Conservation (phyloP, 306 rosid species). For the Cicer judaicum region DNA sequence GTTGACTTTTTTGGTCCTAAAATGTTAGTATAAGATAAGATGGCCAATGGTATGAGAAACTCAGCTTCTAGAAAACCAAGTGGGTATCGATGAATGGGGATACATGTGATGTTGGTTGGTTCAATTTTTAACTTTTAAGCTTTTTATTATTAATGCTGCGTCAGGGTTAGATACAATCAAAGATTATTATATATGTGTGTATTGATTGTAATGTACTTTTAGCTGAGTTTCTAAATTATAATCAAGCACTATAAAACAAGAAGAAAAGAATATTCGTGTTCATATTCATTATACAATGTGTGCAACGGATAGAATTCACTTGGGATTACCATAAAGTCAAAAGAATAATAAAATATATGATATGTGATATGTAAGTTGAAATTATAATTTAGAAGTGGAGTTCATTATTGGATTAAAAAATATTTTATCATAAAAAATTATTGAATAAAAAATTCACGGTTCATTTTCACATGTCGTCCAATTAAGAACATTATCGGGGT, state of each 20-base stretch:
- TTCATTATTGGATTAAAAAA: background rate
- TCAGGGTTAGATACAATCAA: background rate
- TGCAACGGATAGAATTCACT: constrained; percentile 36
- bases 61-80: constrained; percentile 21
- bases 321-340: constrained; percentile 35
- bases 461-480: constrained; percentile 33
- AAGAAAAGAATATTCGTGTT: constrained; percentile 10
- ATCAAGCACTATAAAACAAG: constrained; percentile 25
- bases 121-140: background rate
- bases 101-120: constrained; percentile 38
- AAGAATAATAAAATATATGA: constrained; percentile 1
- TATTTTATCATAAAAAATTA: no score
- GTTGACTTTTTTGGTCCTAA: constrained; percentile 5
- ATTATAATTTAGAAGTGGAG: background rate
- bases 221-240: background rate
- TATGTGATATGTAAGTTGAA: constrained; percentile 36
- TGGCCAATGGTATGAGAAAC: constrained; percentile 8
- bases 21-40: background rate
- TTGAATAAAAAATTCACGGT: background rate
- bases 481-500: background rate
- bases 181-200: background rate
- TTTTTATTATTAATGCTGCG: background rate
- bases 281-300: constrained; percentile 5
- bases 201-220: background rate
- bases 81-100: background rate